Evolutionary conservation across 1,284 basidiomycete genomes (phyloP).

Genomic region (Afroboletus lepidellus): DNA sequence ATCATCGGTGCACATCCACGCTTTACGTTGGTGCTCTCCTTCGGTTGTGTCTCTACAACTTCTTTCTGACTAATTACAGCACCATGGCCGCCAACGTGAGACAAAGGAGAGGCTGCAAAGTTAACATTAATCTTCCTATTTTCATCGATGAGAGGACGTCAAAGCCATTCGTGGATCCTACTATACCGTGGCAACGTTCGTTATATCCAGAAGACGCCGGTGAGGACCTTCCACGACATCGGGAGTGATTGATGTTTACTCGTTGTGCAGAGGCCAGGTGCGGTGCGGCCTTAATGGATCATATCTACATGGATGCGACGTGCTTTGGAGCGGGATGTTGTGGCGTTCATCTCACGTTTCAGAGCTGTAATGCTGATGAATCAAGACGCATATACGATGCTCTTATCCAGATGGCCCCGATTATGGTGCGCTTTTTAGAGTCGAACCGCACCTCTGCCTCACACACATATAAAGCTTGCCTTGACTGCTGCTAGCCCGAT

Average conservation of each 20-base stretch:
- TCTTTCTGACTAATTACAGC: conserved; percentile 42
- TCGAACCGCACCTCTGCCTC: neutral
- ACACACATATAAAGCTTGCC: conserved; percentile 63
- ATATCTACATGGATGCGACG: conserved; percentile 99
- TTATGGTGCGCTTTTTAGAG: conserved; percentile 65
- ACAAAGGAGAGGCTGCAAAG: conserved; percentile 86
- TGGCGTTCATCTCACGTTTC: conserved; percentile 97
- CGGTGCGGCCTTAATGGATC: conserved; percentile 84
- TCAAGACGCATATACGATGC: conserved; percentile 94
- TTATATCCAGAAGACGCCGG: conserved; percentile 82
- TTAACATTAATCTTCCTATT: conserved; percentile 93
- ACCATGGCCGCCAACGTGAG: conserved; percentile 97
- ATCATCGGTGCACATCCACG: conserved; percentile 96
- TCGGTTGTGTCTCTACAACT: conserved; percentile 1
- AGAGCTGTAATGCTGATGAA: conserved; percentile 91
- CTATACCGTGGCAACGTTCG: conserved; percentile 81
- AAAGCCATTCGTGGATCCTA: conserved; percentile 86
- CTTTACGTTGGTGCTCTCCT: conserved; percentile 75
- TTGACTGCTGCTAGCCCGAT: conserved; percentile 92
- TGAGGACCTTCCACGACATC: conserved; percentile 29
- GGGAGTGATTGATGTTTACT: conserved; percentile 7
- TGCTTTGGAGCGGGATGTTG: conserved; percentile 99
- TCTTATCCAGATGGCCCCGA: conserved; percentile 89
- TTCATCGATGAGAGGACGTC: conserved; percentile 89
- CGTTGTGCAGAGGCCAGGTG: conserved; percentile 70